Base-by-base conservation (phyloP, 768 basidiomycete genomes). In the Termitomyces eurrhizus region DNA sequence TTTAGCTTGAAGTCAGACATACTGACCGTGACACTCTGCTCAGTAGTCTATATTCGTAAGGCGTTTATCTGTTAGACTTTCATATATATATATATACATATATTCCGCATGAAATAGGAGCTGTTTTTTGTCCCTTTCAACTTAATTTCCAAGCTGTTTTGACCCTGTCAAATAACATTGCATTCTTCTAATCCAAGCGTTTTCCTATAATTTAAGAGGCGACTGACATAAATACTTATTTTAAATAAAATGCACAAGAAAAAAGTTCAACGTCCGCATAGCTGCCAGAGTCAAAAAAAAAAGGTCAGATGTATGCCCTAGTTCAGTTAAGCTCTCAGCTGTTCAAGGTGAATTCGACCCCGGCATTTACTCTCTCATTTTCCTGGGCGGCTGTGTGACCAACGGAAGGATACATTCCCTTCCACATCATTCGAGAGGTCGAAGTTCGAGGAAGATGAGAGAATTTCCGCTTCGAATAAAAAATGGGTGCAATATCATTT, bases 361-460 rank as follows among this genome's bases (percentile, higher is more conserved):
- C 51, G 7, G 21, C 5, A 50, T 59, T 58, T 12, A 36, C 18
- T 52, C 54, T 60, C 29, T 55, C 42, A 18, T 29, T 52, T 24
- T 37, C 39, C 51, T 46, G n/a, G 16, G 18, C 48, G 5, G 9
- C 44, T n/a, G 26, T 35, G 6, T 24, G 33, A 46, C 48, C 13
- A 24, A 18, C 36, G 18, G 14, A 36, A 37, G 11, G 44, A 51
- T 54, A 54, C 57, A 41, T 21, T 49, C 33, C 49, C 51, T 26
- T 50, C 56, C 1, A 4, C 35, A 16, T 56, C 55, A 26, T 49
- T 46, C 7, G 26, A n/a, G 21, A 62, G 52, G n/a, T 58, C 61
- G 13, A 55, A 41, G 7, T 21, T 16, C 9, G 18, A 18, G 7
- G 11, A 8, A 2, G 29, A 16, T 21, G 33, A 12, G 54, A 4